These are phyloP conservation scores for Lithospermum erythrorhizon DNA, from an alignment of 257 asterid species.

Conservation along the genomic window DNA sequence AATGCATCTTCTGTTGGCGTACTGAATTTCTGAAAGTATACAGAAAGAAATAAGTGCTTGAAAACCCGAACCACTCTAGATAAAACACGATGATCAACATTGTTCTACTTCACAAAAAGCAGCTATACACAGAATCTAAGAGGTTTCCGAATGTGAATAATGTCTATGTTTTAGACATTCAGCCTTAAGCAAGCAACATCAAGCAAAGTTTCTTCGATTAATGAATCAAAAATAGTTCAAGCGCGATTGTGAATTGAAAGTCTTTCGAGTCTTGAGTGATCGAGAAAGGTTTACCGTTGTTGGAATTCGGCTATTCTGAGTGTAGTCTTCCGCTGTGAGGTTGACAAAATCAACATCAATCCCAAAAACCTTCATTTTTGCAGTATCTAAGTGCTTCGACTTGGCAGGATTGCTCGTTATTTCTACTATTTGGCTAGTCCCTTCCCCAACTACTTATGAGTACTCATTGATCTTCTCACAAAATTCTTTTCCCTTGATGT, in stretches of 20 bases:
- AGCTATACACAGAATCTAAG: background rate
- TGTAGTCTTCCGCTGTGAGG: conserved; percentile 84
- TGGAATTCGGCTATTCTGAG: conserved; percentile 82
- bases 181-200: background rate
- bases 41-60: background rate
- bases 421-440: too few species aligned
- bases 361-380: conserved; percentile 72
- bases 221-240: too few species aligned
- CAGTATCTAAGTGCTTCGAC: conserved; percentile 97
- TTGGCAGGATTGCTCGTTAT: conserved; percentile 97
- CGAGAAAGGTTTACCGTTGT: conserved; percentile 41
- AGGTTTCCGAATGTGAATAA: background rate
- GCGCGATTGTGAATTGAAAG: too few species aligned
- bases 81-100: background rate
- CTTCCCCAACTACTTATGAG: conserved; percentile 52
- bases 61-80: background rate
- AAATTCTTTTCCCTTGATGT: conserved; percentile 75
- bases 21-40: conserved; percentile 53
- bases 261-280: background rate
- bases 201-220: too few species aligned
- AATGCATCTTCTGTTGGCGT: conserved; percentile 81
- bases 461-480: conserved; percentile 80
- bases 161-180: background rate
- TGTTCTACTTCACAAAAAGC: background rate
- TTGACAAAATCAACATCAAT: conserved; percentile 91